phyloP scores from a whole-genome alignment of 1,139 yeast genomes.

The Geotrichum candidum region DNA sequence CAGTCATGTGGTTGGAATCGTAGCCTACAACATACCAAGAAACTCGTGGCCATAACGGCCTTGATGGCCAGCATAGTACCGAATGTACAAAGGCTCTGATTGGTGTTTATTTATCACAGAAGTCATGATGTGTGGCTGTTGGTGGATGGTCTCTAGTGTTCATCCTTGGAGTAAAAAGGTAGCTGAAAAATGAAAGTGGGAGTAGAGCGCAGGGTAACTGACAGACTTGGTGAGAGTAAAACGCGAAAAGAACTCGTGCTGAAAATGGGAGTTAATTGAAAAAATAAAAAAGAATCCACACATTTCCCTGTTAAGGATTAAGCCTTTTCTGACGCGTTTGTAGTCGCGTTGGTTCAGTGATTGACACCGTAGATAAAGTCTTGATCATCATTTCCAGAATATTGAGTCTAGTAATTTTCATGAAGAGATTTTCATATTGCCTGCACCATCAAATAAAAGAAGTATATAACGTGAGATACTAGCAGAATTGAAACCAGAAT shows the following conservation, averaged over 20 bases:
- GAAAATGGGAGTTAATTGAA: neutral
- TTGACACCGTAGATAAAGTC: too few relatives aligned
- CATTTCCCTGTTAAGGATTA: neutral
- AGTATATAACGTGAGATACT: too few relatives aligned
- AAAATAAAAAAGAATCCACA: neutral
- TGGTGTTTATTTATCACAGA: neutral
- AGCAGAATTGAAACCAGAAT: too few relatives aligned
- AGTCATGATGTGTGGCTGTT: neutral
- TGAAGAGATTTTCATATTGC: too few relatives aligned
- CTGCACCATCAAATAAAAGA: too few relatives aligned
- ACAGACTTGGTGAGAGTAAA: neutral
- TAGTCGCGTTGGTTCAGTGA: neutral
- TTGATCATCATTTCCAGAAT: too few relatives aligned
- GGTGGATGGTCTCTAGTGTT: neutral
- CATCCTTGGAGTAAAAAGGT: neutral
- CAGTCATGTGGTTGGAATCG: neutral
- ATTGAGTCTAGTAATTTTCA: too few relatives aligned
- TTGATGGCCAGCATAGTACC: conserved; percentile 42
- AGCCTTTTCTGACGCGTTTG: neutral
- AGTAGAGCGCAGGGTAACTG: neutral
- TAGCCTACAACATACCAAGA: conserved; percentile 27
- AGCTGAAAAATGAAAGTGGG: neutral
- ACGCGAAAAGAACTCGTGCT: neutral
- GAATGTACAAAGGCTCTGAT: conserved; percentile 35
- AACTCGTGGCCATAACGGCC: conserved; percentile 46